Conservation (phyloP, 371 early-diverging fungal genomes). For the Apophysomyces elegans region DNA sequence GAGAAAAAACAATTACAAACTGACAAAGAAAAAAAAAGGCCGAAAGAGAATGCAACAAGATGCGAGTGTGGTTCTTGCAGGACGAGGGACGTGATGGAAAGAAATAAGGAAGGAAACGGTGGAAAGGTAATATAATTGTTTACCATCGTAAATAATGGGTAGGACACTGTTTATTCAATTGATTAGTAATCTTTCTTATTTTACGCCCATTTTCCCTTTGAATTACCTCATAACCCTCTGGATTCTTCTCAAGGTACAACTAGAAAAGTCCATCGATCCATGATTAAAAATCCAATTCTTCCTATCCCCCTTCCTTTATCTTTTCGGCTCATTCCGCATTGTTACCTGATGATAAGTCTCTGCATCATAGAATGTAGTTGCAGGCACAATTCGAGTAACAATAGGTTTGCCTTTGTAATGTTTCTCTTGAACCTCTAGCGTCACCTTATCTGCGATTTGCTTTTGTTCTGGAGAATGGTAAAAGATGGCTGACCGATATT, state of each 20-base stretch:
- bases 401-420: conserved; percentile 61
- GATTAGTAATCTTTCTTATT: not conserved
- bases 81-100: not conserved
- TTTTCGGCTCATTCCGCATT: not conserved
- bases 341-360: conserved; percentile 86
- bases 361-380: conserved; percentile 80
- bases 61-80: not conserved
- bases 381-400: conserved; percentile 77
- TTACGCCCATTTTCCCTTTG: not conserved
- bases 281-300: too few relatives aligned
- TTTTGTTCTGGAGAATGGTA: conserved; percentile 77
- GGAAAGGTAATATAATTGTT: not conserved
- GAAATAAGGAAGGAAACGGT: not conserved
- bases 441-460: conserved; percentile 68
- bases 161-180: conserved; percentile 17
- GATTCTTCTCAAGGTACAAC: conserved; percentile 46
- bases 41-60: not conserved
- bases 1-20: not conserved
- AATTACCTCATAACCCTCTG: conserved; percentile 46
- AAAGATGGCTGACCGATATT: conserved; percentile 89
- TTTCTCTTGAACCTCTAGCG: conserved; percentile 59
- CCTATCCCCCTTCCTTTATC: not conserved
- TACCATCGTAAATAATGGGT: conserved; percentile 29
- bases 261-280: not conserved
- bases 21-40: not conserved